These are phyloP conservation scores for Saccharomycopsis javanensis DNA, from an alignment of 805 yeast genomes.

Conservation along the genomic window DNA sequence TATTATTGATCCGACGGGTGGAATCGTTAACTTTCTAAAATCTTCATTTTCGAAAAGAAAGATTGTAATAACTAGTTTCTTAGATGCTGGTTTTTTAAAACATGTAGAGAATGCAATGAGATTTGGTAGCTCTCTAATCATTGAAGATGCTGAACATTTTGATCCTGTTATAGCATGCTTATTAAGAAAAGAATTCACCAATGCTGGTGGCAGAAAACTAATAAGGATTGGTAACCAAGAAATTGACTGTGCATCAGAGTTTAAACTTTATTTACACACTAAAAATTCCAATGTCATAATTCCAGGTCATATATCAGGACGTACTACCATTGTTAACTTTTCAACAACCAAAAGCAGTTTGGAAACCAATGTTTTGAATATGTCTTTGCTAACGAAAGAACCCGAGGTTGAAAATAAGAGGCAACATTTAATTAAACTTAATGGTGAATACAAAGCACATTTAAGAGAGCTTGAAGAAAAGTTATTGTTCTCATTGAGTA, in stretches of 20 bases:
- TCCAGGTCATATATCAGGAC: constrained; percentile 47
- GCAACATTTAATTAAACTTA: constrained; percentile 40
- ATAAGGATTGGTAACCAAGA: constrained; percentile 52
- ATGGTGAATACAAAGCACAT: constrained; percentile 48
- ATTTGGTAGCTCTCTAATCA: constrained; percentile 68
- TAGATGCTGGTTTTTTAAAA: constrained; percentile 55
- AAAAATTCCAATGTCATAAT: constrained; percentile 41
- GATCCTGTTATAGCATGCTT: constrained; percentile 67
- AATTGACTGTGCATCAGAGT: constrained; percentile 58
- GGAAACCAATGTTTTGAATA: constrained; percentile 51
- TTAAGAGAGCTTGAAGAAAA: constrained; percentile 48
- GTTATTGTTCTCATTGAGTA: constrained; percentile 47
- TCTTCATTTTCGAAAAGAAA: constrained; percentile 27
- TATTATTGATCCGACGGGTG: constrained; percentile 64
- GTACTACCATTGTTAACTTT: constrained; percentile 60
- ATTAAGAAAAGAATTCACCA: constrained; percentile 47
- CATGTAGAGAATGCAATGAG: constrained; percentile 71
- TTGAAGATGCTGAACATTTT: constrained; percentile 71
- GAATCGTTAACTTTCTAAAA: constrained; percentile 33
- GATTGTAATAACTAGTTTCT: constrained; percentile 54
- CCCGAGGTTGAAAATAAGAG: constrained; percentile 64
- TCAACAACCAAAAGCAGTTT: constrained; percentile 61
- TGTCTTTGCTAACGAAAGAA: constrained; percentile 40
- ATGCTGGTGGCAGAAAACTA: constrained; percentile 60
- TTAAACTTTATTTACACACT: constrained; percentile 52